These are phyloP conservation scores for Malania oleifera DNA, from an alignment of 164 flowering plant species.

Conservation along the genomic window DNA sequence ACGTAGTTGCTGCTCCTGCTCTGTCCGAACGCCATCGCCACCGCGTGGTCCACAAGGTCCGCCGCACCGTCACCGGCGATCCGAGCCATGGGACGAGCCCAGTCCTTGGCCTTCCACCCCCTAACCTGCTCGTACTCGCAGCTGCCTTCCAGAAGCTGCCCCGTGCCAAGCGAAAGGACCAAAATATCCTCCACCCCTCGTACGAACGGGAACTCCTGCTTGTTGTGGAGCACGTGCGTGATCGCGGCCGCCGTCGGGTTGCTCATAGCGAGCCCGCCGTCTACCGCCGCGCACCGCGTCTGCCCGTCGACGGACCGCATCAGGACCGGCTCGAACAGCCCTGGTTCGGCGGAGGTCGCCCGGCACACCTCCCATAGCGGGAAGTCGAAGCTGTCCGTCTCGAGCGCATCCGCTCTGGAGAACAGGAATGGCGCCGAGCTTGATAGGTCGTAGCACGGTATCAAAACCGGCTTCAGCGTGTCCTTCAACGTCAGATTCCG, in stretches of 20 bases:
- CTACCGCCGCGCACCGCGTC: constrained; percentile 72
- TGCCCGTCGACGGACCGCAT: constrained; percentile 68
- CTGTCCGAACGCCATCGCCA: constrained; percentile 86
- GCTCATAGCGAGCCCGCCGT: constrained; percentile 83
- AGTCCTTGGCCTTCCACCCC: constrained; percentile 69
- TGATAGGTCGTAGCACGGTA: constrained; percentile 87
- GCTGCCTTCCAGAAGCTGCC: constrained; percentile 58
- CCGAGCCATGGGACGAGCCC: constrained; percentile 78
- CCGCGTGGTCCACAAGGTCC: constrained; percentile 85
- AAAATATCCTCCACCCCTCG: constrained; percentile 88
- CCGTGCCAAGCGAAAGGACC: constrained; percentile 76
- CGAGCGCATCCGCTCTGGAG: constrained; percentile 90
- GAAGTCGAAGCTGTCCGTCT: constrained; percentile 77
- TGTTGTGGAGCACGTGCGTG: constrained; percentile 95
- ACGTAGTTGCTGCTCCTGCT: constrained; percentile 66
- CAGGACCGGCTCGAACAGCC: constrained; percentile 50
- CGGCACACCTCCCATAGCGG: constrained; percentile 86
- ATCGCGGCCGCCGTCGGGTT: constrained; percentile 95
- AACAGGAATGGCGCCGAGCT: constrained; percentile 89
- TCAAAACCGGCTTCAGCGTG: constrained; percentile 82
- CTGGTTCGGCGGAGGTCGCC: constrained; percentile 83
- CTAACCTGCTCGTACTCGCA: constrained; percentile 58
- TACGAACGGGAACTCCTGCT: constrained; percentile 93
- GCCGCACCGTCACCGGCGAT: constrained; percentile 77
- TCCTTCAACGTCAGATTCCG: constrained; percentile 62